Percentiles rank a stretch among this genome's conserved stretches.
phyloP scores from a whole-genome alignment of 2,329 filamentous ascomycete genomes.

The Cytospora paraplurivora region DNA sequence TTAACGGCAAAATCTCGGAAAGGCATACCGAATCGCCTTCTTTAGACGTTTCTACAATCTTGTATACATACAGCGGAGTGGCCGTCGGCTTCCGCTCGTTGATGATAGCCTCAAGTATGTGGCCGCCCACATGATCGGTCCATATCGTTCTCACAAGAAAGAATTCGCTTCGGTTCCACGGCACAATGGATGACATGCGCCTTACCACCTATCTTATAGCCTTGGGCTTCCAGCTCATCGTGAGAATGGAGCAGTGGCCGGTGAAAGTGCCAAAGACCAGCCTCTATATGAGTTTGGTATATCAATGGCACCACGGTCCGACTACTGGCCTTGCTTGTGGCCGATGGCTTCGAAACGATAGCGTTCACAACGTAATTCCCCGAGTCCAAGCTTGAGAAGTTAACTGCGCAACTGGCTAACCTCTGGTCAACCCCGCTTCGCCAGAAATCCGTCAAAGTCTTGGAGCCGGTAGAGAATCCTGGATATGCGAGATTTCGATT shows the following conservation, averaged over 20 bases:
- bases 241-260: conserved; percentile 65
- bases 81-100: too few species aligned
- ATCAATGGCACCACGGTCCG: conserved; percentile 62
- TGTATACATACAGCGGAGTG: too few species aligned
- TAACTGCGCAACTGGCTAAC: conserved; percentile 66
- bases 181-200: conserved; percentile 53
- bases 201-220: conserved; percentile 53
- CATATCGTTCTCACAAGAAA: conserved; percentile 44
- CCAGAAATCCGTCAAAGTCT: conserved; percentile 50
- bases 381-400: conserved; percentile 65
- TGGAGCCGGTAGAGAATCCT: conserved; percentile 47
- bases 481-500: conserved; percentile 51
- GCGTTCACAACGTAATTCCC: conserved; percentile 74
- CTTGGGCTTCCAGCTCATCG: conserved; percentile 64
- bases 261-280: conserved; percentile 60
- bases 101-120: too few species aligned
- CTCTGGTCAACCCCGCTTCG: conserved; percentile 63
- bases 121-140: too few species aligned
- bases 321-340: conserved; percentile 54
- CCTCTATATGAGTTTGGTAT: conserved; percentile 53
- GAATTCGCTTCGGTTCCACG: conserved; percentile 43
- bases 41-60: not conserved
- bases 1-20: not conserved
- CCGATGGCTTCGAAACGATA: conserved; percentile 62
- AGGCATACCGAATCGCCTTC: conserved; percentile 5